These are phyloP conservation scores for Fusarium sp. DNA, from an alignment of 2,329 filamentous ascomycete genomes.

Conservation along the genomic window DNA sequence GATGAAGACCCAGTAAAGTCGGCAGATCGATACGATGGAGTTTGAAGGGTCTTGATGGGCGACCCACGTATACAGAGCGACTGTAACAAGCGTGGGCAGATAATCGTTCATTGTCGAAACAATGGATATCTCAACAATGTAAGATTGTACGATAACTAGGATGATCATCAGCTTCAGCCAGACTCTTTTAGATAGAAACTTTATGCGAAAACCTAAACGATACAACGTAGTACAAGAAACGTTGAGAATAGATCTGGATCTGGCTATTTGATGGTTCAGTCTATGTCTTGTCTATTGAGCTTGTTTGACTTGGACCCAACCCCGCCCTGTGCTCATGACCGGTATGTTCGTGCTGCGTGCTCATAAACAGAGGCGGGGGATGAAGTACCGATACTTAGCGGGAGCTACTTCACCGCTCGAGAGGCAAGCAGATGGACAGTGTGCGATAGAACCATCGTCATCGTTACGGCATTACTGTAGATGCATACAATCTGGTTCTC, in stretches of 20 bases:
- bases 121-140: neutral
- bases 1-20: constrained; percentile 22
- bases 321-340: constrained; percentile 46
- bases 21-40: constrained; percentile 31
- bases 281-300: constrained; percentile 4
- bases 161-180: constrained; percentile 4
- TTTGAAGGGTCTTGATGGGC: constrained; percentile 12
- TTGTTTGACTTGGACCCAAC: constrained; percentile 36
- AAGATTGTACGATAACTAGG: neutral
- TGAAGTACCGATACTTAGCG: constrained; percentile 31
- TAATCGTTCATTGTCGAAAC: constrained; percentile 1
- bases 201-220: neutral
- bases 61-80: constrained; percentile 10
- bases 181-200: neutral
- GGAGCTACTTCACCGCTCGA: constrained; percentile 28
- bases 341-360: constrained; percentile 35
- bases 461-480: constrained; percentile 24
- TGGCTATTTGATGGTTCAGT: neutral
- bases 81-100: neutral
- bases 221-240: neutral
- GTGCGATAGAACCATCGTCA: constrained; percentile 36
- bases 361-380: constrained; percentile 35
- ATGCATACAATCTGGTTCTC: neutral
- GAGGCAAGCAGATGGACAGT: constrained; percentile 33
- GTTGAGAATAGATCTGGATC: neutral